Evolutionary conservation across 2,329 filamentous ascomycete genomes (phyloP), one percentile per base, ranked within the genome.

Genomic region (Aplosporella prunicola): DNA sequence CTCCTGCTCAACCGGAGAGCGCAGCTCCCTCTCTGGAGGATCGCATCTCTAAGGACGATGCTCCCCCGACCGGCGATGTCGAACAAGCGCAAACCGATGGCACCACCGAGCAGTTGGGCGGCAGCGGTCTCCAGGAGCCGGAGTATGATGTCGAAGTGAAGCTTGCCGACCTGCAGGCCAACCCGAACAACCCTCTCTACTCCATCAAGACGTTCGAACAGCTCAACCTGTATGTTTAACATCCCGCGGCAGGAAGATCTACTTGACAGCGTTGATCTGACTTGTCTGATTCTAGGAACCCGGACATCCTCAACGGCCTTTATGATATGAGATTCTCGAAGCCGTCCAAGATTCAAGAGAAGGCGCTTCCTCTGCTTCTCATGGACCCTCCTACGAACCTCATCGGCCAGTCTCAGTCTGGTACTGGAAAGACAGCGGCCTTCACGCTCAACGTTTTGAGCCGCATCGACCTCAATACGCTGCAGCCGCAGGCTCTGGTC

Each of bases 351-450:
- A 93, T 98, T 47, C 91, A 98, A 67, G 91, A 94, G 61, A 85
- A 82, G 50, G 91, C 91, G 1, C 74, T 98, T 13, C 91, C 91
- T 18, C 72, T 98, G 39, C 82, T 98, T 54, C 74, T 98, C 45
- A 68, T 74, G 50, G 71, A 94, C 55, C 89, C 91, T n/a, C 82
- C 89, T 1, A 72, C 73, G 47, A 96, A 96, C 63, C 82, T 98
- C 74, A 89, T 98, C 55, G 91, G 88, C 3, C 91, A 98, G 64
- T 98, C 91, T n/a, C 91, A 98, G 62, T 98, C 91, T 2, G 91
- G 91, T 50, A 98, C 91, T 14, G 91, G 91, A 55, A 98, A 98
- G 70, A 98, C 91, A 0, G 91, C 88, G 14, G 91, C 91, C 15
- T 98, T 98, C 60, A 84, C 91, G 30, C 80, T 94, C 44, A 93